phyloP scores from a whole-genome alignment of 23 red algal species.

The Gracilaria domingensis region DNA sequence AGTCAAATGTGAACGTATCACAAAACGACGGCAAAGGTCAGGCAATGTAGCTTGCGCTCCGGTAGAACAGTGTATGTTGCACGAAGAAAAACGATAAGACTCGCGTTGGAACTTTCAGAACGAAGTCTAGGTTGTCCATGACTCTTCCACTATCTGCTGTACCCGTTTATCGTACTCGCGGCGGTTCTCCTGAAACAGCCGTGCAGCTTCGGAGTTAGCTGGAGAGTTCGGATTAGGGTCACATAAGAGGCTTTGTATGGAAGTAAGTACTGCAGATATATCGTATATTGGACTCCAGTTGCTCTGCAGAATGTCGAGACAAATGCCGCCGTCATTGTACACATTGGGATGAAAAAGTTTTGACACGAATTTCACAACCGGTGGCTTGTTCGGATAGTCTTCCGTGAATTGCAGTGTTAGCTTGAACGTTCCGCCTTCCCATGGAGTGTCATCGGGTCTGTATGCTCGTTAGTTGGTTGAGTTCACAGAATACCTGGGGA shows the following conservation, averaged over 20 bases:
- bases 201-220: conserved; percentile 96
- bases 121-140: conserved; percentile 73
- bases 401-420: conserved; percentile 94
- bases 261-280: conserved; percentile 97
- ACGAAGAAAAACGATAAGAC: background rate
- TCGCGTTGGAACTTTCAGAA: background rate
- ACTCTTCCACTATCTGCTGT: conserved; percentile 95
- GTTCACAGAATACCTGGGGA: background rate
- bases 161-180: conserved; percentile 97
- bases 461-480: background rate
- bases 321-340: conserved; percentile 98
- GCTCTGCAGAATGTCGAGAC: conserved; percentile 98
- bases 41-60: background rate
- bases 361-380: conserved; percentile 98
- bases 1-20: background rate
- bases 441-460: conserved; percentile 95
- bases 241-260: conserved; percentile 99
- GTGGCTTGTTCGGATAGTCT: conserved; percentile 99
- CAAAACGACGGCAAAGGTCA: background rate
- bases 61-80: background rate
- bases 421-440: conserved; percentile 99
- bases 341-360: conserved; percentile 99
- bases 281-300: conserved; percentile 99
- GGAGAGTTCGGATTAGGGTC: conserved; percentile 99
- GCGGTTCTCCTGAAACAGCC: conserved; percentile 95